Conservation (phyloP, 2,329 filamentous ascomycete genomes). For the Dactylella cylindrospora region DNA sequence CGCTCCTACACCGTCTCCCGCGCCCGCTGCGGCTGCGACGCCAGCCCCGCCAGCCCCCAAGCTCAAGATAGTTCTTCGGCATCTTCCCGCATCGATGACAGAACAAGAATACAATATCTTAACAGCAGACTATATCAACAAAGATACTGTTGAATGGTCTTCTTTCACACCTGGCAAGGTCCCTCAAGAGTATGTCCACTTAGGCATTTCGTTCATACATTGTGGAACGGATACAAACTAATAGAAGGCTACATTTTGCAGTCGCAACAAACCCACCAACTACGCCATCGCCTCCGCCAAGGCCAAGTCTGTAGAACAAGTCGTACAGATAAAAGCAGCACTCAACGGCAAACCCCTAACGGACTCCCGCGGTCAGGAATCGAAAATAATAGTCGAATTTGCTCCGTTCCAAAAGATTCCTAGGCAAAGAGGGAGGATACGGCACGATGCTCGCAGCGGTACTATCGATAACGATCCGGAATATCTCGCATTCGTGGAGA, state of each 20-base stretch:
- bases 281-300: conserved; percentile 82
- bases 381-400: conserved; percentile 70
- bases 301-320: conserved; percentile 69
- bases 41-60: conserved; percentile 27
- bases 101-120: conserved; percentile 71
- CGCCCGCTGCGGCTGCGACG: conserved; percentile 5
- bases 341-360: conserved; percentile 70
- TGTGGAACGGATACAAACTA: no score
- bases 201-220: no score
- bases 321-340: conserved; percentile 55
- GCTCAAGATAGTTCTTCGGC: conserved; percentile 80
- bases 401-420: conserved; percentile 82
- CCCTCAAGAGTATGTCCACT: conserved; percentile 71
- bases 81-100: conserved; percentile 82
- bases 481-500: conserved; percentile 89
- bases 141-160: conserved; percentile 82
- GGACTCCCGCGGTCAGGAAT: conserved; percentile 66
- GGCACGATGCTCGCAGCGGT: conserved; percentile 81
- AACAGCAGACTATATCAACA: conserved; percentile 60
- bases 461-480: conserved; percentile 96
- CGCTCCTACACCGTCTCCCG: background rate
- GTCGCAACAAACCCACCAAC: conserved; percentile 78
- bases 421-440: conserved; percentile 62
- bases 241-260: conserved; percentile 52
- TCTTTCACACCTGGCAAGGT: conserved; percentile 73